phyloP scores from a whole-genome alignment of 148 eudicot species.

The Fagopyrum esculentum region DNA sequence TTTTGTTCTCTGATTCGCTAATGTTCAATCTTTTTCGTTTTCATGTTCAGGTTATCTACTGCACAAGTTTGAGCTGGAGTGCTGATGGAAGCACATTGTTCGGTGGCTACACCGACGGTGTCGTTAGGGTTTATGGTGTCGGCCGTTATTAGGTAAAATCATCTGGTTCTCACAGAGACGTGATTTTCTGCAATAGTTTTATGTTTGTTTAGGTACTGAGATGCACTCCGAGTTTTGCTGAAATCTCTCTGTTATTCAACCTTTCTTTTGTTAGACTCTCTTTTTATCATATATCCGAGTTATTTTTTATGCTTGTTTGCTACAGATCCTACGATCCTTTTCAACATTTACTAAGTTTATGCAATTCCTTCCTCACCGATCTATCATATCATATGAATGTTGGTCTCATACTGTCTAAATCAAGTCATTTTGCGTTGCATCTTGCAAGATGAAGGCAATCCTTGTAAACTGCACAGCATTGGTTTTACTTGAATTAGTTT shows the following conservation, averaged over 20 bases:
- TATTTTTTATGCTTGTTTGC: neutral
- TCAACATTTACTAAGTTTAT: neutral
- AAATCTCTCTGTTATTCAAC: neutral
- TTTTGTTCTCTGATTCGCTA: no score
- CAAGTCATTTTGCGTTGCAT: no score
- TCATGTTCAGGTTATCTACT: constrained; percentile 46
- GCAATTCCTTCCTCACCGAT: neutral
- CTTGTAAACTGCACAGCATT: no score
- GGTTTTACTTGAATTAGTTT: no score
- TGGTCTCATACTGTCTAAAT: neutral
- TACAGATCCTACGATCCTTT: neutral
- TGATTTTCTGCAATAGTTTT: neutral
- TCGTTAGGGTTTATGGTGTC: constrained; percentile 57
- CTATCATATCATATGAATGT: neutral
- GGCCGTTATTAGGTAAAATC: constrained; percentile 37
- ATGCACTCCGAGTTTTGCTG: neutral
- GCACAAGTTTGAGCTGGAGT: constrained; percentile 80
- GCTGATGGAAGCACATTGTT: constrained; percentile 74
- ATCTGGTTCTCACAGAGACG: neutral
- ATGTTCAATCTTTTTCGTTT: neutral
- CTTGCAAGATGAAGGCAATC: no score
- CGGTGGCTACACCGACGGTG: constrained; percentile 83
- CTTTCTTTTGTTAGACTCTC: neutral
- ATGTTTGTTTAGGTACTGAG: neutral
- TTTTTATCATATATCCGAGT: neutral